Percentiles rank a stretch among this genome's conserved stretches.
Conservation (phyloP, 2,329 filamentous ascomycete species). For the Talaromyces rugulosus region DNA sequence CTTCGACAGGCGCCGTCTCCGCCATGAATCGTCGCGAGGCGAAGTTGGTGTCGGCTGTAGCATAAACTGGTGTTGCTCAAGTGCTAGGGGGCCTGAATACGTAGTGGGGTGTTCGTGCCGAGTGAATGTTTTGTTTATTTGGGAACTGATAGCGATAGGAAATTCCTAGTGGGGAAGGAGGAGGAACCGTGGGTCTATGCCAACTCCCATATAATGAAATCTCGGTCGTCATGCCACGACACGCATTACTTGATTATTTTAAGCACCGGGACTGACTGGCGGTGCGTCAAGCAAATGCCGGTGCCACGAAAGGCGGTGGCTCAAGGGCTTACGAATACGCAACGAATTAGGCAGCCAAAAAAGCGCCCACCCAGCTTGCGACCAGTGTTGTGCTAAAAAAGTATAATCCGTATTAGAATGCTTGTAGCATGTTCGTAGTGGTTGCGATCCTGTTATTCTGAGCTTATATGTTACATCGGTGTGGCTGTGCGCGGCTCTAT, state of each 20-base stretch:
- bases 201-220: not conserved
- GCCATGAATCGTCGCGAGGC: conserved; percentile 8
- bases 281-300: not conserved
- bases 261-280: not conserved
- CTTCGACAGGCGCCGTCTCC: conserved; percentile 55
- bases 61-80: not conserved
- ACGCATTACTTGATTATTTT: not conserved
- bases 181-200: not conserved
- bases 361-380: not conserved
- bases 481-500: not conserved
- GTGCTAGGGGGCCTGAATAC: not conserved
- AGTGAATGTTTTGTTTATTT: not conserved
- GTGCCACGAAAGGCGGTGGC: not conserved
- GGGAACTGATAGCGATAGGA: not conserved
- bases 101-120: not conserved
- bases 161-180: not conserved
- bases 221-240: not conserved
- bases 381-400: not conserved
- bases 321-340: not conserved
- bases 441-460: not conserved
- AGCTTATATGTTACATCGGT: not conserved
- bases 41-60: not conserved
- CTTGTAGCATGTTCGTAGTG: not conserved
- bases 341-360: not conserved
- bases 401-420: not conserved